Evolutionary conservation across 768 basidiomycete species (phyloP), one percentile per base, ranked within the genome.

Genomic region (Mycena belliarum): DNA sequence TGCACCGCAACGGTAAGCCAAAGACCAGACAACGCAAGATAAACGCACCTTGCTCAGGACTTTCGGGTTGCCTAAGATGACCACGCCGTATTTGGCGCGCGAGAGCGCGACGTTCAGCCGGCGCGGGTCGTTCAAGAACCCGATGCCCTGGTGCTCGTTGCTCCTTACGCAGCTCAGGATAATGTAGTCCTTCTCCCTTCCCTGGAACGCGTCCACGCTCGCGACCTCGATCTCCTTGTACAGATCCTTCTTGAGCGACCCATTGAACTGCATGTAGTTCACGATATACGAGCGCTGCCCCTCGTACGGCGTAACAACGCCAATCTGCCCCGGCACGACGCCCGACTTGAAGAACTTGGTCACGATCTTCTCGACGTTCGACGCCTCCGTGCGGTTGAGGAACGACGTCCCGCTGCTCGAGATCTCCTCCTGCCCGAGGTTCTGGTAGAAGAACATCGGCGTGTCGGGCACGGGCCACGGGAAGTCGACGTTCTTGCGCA

Each of bases 391-490:
- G 71, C 96, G 86, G 74, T 99, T 98, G 64, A 99, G 80, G 83
- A 98, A 99, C 14, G 95, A 98, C 1, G 97, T 99, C 52, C 97
- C 97, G 68, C 94, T 96, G 55, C 93, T 95, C 14, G 95, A 98
- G 55, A 99, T 99, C 70, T 99, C 97, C 69, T 99, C 97, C 66
- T 98, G 96, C 0, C 97, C 97, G 47, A 99, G 74, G 68, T 99
- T 99, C 81, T 98, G 96, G 75, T 99, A 98, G 79, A 98, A 99
- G 79, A 98, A 98, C 96, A 99, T 98, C 16, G 97, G 97, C 1
- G 94, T 96, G 66, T 96, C 94, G 16, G 91, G 89, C 38, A 91
- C 85, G 7, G 97, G 97, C 97, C 97, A 98, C 0, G 97, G 97
- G 76, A 98, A 99, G 72, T 98, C 97, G 40, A 98, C 95, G 64